These are phyloP conservation scores for Cladophialophora yegresii DNA, from an alignment of 2,329 filamentous ascomycete genomes.

Conservation along the genomic window DNA sequence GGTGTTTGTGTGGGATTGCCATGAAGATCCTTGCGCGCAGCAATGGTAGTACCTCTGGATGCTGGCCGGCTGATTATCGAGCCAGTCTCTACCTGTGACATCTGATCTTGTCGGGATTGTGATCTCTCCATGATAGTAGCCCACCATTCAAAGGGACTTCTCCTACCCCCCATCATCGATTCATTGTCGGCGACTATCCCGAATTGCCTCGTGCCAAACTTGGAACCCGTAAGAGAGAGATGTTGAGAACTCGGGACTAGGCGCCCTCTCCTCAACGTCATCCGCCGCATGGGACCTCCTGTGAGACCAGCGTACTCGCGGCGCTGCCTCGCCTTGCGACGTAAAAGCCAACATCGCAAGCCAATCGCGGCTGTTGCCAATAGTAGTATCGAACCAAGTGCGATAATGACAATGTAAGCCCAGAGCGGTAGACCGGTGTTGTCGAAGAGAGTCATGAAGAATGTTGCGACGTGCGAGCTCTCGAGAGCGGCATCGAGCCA, in stretches of 20 bases:
- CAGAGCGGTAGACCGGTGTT: conserved; percentile 34
- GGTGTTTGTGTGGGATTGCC: conserved; percentile 24
- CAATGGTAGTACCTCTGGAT: conserved; percentile 25
- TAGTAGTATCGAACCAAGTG: conserved; percentile 31
- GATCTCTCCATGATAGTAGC: conserved; percentile 34
- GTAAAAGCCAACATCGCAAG: conserved; percentile 27
- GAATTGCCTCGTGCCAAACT: conserved; percentile 36
- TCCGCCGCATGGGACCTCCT: conserved; percentile 31
- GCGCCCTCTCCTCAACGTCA: conserved; percentile 35
- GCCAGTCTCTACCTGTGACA: conserved; percentile 30
- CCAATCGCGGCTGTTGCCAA: conserved; percentile 23
- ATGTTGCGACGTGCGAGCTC: conserved; percentile 1
- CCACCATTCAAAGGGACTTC: conserved; percentile 38
- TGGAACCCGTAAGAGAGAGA: conserved; percentile 37
- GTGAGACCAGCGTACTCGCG: conserved; percentile 28
- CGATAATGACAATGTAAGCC: conserved; percentile 36
- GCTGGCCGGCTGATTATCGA: conserved; percentile 22
- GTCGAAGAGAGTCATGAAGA: conserved; percentile 35
- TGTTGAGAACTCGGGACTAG: conserved; percentile 36
- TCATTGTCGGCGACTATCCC: conserved; percentile 32
- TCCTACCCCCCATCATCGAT: conserved; percentile 32
- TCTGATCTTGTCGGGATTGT: conserved; percentile 29
- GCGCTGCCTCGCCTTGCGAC: conserved; percentile 20
- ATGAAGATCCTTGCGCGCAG: conserved; percentile 18
- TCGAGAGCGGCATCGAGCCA: conserved; percentile 25